phyloP scores from a whole-genome alignment of 352 stramenopile genomes.

The Globisporangium mamillatum region DNA sequence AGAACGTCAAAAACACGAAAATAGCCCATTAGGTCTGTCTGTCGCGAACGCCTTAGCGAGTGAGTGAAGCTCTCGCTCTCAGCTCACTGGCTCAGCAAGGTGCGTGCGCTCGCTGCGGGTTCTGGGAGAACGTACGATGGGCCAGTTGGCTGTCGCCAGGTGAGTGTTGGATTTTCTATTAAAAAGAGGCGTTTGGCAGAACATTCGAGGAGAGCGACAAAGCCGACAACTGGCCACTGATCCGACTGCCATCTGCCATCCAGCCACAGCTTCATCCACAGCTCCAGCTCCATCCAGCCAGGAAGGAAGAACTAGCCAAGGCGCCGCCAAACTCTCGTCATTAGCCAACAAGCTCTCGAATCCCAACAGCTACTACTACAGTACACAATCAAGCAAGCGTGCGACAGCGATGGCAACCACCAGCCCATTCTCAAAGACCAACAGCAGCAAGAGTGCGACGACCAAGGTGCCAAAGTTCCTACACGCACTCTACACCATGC shows the following conservation, averaged over 20 bases:
- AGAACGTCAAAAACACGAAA: not conserved
- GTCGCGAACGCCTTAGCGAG: not conserved
- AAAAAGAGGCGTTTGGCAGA: not conserved
- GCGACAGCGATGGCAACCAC: not conserved
- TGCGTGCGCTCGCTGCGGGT: not conserved
- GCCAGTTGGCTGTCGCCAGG: not conserved
- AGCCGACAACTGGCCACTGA: not conserved
- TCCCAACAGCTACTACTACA: not conserved
- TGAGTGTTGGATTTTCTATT: not conserved
- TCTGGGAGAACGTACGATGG: not conserved
- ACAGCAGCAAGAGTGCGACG: not conserved
- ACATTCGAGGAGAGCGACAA: slow-evolving; percentile 1
- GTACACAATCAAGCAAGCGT: not conserved
- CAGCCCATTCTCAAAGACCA: not conserved
- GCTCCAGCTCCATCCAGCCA: not conserved
- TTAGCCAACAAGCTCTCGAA: not conserved
- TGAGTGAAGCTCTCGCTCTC: slow-evolving; percentile 1
- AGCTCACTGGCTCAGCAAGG: not conserved
- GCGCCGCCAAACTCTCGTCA: not conserved
- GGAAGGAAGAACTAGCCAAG: not conserved
- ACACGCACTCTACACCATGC: slow-evolving; percentile 72
- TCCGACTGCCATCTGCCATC: not conserved
- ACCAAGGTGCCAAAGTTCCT: slow-evolving; percentile 71
- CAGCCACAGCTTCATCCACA: not conserved
- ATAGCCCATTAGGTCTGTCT: not conserved